Conservation (phyloP, 805 yeast species). For the Starmera quercuum region DNA sequence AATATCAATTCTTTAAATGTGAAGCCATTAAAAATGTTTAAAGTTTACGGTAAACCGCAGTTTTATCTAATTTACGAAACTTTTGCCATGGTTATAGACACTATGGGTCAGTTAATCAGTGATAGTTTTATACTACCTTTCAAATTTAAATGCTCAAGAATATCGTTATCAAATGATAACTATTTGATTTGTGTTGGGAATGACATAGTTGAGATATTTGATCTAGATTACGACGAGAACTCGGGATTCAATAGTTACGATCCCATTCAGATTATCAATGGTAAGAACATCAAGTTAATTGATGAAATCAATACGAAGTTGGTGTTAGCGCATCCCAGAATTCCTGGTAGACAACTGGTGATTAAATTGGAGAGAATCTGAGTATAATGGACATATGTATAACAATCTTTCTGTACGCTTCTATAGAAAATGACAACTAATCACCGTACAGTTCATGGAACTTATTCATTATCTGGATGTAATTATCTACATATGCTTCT, state of each 20-base stretch:
- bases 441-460: no score
- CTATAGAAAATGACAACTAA: no score
- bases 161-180: conserved; percentile 33
- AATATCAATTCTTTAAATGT: conserved; percentile 27
- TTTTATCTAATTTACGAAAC: conserved; percentile 62
- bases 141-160: conserved; percentile 32
- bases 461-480: no score
- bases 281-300: conserved; percentile 51
- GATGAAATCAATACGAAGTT: conserved; percentile 33
- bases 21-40: conserved; percentile 57
- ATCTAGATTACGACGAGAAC: conserved; percentile 38
- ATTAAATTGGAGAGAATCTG: conserved; percentile 26
- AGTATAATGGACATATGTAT: no score
- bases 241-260: conserved; percentile 26
- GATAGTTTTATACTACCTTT: conserved; percentile 31
- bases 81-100: conserved; percentile 60
- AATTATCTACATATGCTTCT: no score
- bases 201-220: conserved; percentile 65
- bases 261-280: conserved; percentile 62
- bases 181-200: conserved; percentile 49
- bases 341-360: conserved; percentile 54
- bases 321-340: conserved; percentile 57
- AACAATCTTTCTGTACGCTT: no score
- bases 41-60: conserved; percentile 43
- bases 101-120: conserved; percentile 43